Conservation (phyloP, 2,329 filamentous ascomycete species). For the Onygena corvina region DNA sequence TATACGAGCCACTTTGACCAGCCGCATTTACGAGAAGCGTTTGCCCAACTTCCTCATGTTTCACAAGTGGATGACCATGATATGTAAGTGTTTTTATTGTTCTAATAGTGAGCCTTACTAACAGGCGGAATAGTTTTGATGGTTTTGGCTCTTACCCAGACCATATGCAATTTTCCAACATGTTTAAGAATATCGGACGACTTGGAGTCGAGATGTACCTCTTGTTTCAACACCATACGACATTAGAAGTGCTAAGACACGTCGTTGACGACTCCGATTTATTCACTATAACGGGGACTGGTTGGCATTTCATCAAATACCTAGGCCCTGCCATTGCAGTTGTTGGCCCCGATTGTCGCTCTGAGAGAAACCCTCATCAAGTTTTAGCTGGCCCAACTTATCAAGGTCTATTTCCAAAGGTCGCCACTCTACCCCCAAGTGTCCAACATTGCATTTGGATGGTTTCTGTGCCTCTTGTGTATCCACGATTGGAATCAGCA, state of each 20-base stretch:
- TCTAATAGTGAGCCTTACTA: constrained; percentile 6
- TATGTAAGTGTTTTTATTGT: constrained; percentile 55
- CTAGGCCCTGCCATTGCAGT: constrained; percentile 83
- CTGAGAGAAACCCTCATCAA: constrained; percentile 77
- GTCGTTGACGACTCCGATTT: constrained; percentile 79
- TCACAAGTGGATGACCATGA: constrained; percentile 93
- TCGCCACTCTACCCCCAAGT: constrained; percentile 76
- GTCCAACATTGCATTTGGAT: constrained; percentile 98
- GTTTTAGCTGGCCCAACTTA: constrained; percentile 95
- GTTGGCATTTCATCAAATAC: constrained; percentile 98
- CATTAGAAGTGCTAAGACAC: constrained; percentile 80
- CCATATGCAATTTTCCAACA: constrained; percentile 94
- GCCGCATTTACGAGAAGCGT: constrained; percentile 83
- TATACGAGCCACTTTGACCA: constrained; percentile 98
- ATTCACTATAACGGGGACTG: constrained; percentile 92
- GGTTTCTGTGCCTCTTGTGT: constrained; percentile 79
- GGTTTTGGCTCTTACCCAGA: constrained; percentile 95
- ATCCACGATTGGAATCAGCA: constrained; percentile 80
- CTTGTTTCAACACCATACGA: constrained; percentile 96
- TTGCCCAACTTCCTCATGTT: constrained; percentile 91
- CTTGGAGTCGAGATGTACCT: constrained; percentile 97
- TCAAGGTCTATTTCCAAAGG: constrained; percentile 91
- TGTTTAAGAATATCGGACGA: constrained; percentile 96
- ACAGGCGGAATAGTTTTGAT: constrained; percentile 56
- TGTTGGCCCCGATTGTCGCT: constrained; percentile 80